Evolutionary conservation across 2,329 filamentous ascomycete species (phyloP), one percentile per base, ranked within the genome.

Genomic region (Fusarium denticulatum): DNA sequence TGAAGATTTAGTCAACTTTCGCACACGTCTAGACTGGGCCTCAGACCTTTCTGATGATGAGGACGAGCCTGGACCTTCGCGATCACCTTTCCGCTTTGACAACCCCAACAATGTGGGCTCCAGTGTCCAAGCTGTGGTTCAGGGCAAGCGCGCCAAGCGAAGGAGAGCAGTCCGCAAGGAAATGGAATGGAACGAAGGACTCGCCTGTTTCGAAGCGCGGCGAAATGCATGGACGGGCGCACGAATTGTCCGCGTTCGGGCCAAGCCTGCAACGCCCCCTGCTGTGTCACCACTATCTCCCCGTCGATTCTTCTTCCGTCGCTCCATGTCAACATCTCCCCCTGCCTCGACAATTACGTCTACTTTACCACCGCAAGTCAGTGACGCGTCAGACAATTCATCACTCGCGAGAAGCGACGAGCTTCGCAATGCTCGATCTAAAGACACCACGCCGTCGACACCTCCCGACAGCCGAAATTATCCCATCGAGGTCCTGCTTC

Each of bases 141-240:
- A 85, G 9, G 86, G 87, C 49, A 87, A 87, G 64, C 88, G 86
- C 68, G 85, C 89, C 40, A 88, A 86, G 70, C 86, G 89, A 46
- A 86, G 90, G 61, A 88, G 86, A 75, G 88, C 86, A 55, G 79
- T 89, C 56, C 87, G 89, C 69, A 89, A 90, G 63, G 92, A 94
- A 83, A 88, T 91, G 83, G 81, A 85, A 36, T 97, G 93, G 91
- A 98, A 98, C 77, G 86, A 92, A 42, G 96, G 96, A 0, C 81
- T 98, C 64, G 88, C 91, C n/a, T 93, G 92, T 80, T 98, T 94
- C 82, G 89, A 91, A 67, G 89, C 91, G 36, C 87, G 94, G 66
- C 88, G 95, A 55, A 91, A 97, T 82, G 91, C 90, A 12, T 98
- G 96, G 96, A 96, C 95, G 2, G 92, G 93, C 37, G 95, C 94